These are phyloP conservation scores for Hypoxylon sp. DNA, from an alignment of 2,329 filamentous ascomycete species.

Conservation along the genomic window DNA sequence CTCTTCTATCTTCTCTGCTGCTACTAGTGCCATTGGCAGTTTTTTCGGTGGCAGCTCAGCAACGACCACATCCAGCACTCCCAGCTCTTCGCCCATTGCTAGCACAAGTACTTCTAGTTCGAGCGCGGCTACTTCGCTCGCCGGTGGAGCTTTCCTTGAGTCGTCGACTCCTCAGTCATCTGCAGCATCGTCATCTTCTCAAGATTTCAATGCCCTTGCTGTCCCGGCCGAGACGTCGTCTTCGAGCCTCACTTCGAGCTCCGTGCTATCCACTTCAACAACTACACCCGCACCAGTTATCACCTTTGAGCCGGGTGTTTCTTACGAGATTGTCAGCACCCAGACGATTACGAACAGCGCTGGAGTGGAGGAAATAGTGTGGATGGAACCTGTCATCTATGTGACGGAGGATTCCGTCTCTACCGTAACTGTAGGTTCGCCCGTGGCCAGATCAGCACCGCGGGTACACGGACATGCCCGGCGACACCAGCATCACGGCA, in stretches of 20 bases:
- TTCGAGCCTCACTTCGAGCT: constrained; percentile 31
- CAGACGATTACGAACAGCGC: constrained; percentile 60
- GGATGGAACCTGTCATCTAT: constrained; percentile 64
- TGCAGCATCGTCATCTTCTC: constrained; percentile 19
- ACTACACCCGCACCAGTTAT: constrained; percentile 44
- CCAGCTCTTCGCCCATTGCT: constrained; percentile 43
- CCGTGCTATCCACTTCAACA: constrained; percentile 26
- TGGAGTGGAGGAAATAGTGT: constrained; percentile 64
- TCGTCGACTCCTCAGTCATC: constrained; percentile 30
- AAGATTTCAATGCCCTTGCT: constrained; percentile 28
- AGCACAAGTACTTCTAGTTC: too few species aligned
- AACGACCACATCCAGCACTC: constrained; percentile 31
- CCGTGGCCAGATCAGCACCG: constrained; percentile 42
- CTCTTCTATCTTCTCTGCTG: constrained; percentile 3
- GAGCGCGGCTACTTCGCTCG: constrained; percentile 23
- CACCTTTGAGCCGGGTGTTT: constrained; percentile 47
- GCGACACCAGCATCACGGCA: constrained; percentile 50
- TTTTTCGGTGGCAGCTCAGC: constrained; percentile 30
- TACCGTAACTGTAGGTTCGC: constrained; percentile 51
- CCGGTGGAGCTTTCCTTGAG: constrained; percentile 47
- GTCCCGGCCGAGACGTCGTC: constrained; percentile 13
- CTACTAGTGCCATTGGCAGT: constrained; percentile 35
- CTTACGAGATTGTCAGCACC: constrained; percentile 58
- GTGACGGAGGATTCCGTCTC: constrained; percentile 57
- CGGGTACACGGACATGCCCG: constrained; percentile 52